These are phyloP conservation scores for Saccharomyces eubayanus DNA, from an alignment of 805 yeast genomes.

Conservation along the genomic window DNA sequence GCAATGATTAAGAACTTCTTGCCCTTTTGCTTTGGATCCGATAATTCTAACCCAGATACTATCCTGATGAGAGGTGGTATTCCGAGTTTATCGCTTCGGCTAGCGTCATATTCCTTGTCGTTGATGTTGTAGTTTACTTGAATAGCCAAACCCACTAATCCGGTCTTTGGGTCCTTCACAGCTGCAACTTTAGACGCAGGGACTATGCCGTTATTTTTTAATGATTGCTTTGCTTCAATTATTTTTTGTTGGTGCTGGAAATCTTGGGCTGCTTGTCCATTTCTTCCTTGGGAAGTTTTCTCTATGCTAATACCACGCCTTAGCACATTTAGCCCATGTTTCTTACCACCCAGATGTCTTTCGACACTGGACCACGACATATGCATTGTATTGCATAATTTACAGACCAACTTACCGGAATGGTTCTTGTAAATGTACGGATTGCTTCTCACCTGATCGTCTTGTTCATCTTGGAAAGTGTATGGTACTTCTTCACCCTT, in stretches of 20 bases:
- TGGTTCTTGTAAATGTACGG: slow-evolving; percentile 83
- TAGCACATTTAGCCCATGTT: slow-evolving; percentile 68
- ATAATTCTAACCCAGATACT: slow-evolving; percentile 69
- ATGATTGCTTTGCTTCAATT: not conserved
- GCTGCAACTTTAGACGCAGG: slow-evolving; percentile 67
- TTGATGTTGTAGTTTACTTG: slow-evolving; percentile 44
- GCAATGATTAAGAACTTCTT: slow-evolving; percentile 60
- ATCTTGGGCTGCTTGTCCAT: not conserved
- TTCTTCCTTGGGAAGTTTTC: not conserved
- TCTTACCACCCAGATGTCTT: slow-evolving; percentile 75
- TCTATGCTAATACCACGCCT: slow-evolving; percentile 39
- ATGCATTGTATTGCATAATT: slow-evolving; percentile 77
- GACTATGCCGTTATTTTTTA: slow-evolving; percentile 18
- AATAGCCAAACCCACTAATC: slow-evolving; percentile 57
- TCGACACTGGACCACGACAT: slow-evolving; percentile 71
- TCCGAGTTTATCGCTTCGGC: not conserved
- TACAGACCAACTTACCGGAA: slow-evolving; percentile 78
- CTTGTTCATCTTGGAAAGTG: slow-evolving; percentile 41
- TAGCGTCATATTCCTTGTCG: slow-evolving; percentile 34
- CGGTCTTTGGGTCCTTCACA: slow-evolving; percentile 52
- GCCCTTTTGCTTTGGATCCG: slow-evolving; percentile 40
- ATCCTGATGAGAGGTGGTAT: slow-evolving; percentile 56
- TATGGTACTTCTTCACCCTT: slow-evolving; percentile 32
- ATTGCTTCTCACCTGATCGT: slow-evolving; percentile 34
- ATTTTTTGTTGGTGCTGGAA: not conserved